These are phyloP conservation scores for Vigna nakashimae DNA, from an alignment of 306 rosid species.

Conservation along the genomic window DNA sequence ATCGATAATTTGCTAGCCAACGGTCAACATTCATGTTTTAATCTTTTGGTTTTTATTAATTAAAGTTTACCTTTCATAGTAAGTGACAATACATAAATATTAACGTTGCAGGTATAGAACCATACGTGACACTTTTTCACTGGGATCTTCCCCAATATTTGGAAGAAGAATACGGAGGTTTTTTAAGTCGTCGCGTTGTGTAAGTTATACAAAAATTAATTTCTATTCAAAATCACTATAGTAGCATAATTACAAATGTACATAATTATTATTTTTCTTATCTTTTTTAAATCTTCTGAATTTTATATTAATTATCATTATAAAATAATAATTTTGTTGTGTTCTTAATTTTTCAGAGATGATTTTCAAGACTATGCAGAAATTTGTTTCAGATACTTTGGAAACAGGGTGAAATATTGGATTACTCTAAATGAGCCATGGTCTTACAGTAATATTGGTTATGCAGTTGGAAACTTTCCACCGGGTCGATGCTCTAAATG, in stretches of 20 bases:
- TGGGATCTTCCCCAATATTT: slow-evolving; percentile 80
- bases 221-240: background rate
- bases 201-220: slow-evolving; percentile 41
- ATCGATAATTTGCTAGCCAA: too few relatives aligned
- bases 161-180: slow-evolving; percentile 70
- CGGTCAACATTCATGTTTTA: too few relatives aligned
- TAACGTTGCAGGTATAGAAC: slow-evolving; percentile 43
- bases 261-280: too few relatives aligned
- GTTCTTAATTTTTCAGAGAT: slow-evolving; percentile 27
- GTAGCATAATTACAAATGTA: background rate
- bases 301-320: too few relatives aligned
- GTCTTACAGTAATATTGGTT: slow-evolving; percentile 37
- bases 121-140: slow-evolving; percentile 71
- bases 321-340: too few relatives aligned
- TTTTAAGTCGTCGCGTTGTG: slow-evolving; percentile 57
- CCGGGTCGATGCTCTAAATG: slow-evolving; percentile 63
- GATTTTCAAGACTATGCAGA: slow-evolving; percentile 62
- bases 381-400: slow-evolving; percentile 64
- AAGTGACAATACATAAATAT: background rate
- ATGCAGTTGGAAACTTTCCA: slow-evolving; percentile 35
- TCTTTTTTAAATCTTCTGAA: too few relatives aligned
- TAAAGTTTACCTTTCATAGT: too few relatives aligned
- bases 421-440: slow-evolving; percentile 71
- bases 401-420: slow-evolving; percentile 71
- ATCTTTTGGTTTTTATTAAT: too few relatives aligned